Evolutionary conservation across 2,329 filamentous ascomycete genomes (phyloP).

Genomic region (Fusarium sacchari): DNA sequence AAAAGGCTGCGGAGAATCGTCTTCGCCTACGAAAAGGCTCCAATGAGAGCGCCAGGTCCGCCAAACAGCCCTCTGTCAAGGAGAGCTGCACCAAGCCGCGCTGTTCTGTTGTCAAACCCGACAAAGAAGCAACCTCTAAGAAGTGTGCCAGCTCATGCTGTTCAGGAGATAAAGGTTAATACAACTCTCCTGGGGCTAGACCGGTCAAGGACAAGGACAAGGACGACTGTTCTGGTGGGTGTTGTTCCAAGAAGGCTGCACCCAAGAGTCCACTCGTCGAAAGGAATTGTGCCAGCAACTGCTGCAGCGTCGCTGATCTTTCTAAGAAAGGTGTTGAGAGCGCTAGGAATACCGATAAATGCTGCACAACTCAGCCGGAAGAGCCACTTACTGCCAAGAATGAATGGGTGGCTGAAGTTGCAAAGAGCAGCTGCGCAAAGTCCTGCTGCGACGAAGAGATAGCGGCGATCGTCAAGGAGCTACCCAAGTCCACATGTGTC

Average conservation of each 20-base stretch:
- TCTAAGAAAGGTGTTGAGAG: not conserved
- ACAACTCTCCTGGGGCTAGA: too few relatives aligned
- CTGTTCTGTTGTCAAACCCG: conserved; percentile 8
- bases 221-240: not conserved
- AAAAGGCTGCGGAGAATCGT: conserved; percentile 15
- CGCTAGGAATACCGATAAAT: not conserved
- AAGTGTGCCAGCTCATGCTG: conserved; percentile 9
- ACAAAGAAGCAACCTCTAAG: not conserved
- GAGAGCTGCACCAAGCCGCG: conserved; percentile 25
- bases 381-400: not conserved
- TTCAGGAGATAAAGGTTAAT: not conserved
- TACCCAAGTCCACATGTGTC: not conserved
- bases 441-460: not conserved
- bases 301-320: not conserved
- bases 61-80: not conserved
- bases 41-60: conserved; percentile 3
- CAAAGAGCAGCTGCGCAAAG: not conserved
- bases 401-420: not conserved
- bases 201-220: not conserved
- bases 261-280: not conserved
- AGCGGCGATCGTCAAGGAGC: not conserved
- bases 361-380: not conserved
- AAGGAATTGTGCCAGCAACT: not conserved
- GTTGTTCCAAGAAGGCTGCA: conserved; percentile 7
- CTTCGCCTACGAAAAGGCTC: conserved; percentile 24